Conservation (phyloP, 2,329 filamentous ascomycete species). For the Clonostachys solani region DNA sequence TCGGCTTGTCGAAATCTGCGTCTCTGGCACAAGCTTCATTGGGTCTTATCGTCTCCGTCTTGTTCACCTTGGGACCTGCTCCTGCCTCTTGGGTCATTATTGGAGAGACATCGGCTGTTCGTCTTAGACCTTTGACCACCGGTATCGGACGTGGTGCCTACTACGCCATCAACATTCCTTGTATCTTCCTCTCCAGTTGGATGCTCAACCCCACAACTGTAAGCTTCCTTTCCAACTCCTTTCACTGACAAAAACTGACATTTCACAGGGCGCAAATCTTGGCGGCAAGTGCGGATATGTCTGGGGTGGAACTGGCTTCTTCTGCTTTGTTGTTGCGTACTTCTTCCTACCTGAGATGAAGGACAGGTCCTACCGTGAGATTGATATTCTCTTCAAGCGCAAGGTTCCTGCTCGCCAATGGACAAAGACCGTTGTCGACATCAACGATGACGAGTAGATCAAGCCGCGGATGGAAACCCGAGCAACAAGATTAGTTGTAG, state of each 20-base stretch:
- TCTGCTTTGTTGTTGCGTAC: constrained; percentile 47
- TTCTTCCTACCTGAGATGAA: constrained; percentile 53
- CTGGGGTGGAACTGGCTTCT: constrained; percentile 52
- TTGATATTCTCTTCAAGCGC: constrained; percentile 56
- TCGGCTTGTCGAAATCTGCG: constrained; percentile 30
- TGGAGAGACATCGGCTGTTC: constrained; percentile 61
- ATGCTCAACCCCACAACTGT: constrained; percentile 52
- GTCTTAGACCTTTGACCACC: constrained; percentile 61
- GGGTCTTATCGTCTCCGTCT: constrained; percentile 60
- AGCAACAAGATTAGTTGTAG: too few species aligned
- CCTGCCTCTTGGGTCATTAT: constrained; percentile 65
- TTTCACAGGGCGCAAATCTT: constrained; percentile 30
- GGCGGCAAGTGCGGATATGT: constrained; percentile 55
- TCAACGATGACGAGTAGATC: constrained; percentile 57
- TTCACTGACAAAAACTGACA: constrained; percentile 15
- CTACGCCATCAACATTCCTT: constrained; percentile 62
- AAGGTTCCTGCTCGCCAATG: constrained; percentile 48
- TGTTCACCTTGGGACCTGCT: constrained; percentile 59
- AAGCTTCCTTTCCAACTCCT: constrained; percentile 9
- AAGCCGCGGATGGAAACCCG: too few species aligned
- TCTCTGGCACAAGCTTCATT: constrained; percentile 55
- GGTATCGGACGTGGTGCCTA: constrained; percentile 60
- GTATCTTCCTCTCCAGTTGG: constrained; percentile 57
- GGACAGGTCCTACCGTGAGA: constrained; percentile 54
- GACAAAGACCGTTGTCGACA: constrained; percentile 50